Base-by-base conservation (phyloP, 2,329 filamentous ascomycete genomes). In the Ilyonectria mors-panacis region DNA sequence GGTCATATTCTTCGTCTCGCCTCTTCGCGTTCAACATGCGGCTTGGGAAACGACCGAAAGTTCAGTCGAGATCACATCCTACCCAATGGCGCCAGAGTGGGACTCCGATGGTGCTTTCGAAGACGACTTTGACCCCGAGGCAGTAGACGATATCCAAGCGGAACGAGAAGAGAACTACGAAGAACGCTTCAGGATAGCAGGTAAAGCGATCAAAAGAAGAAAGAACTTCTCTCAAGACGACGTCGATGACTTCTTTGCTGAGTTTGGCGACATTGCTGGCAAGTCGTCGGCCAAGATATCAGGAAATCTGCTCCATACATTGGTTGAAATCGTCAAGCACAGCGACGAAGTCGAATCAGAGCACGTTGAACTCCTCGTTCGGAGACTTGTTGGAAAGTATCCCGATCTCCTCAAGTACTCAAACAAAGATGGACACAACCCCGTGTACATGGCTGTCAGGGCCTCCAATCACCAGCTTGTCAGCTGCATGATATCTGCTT, bases 391-490 rank as follows among this genome's bases (percentile, higher is more conserved):
- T 6, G 19, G 23, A 2, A 21, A 53, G 10, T 61, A 33, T 44
- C 47, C 58, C 6, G 35, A 61, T 26, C 37, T 53, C 3, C 23
- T 61, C 3, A 33, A 13, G 26, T 37, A 21, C 15, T n/a, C 10
- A n/a, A 53, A 61, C 21, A 28, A 61, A 15, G 35, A 61, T 21
- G 47, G 58, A 1, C 58, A 61, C n/a, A 61, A 48, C 10, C 58
- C 37, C n/a, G 19, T 61, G 2, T 54, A 30, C 23, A 33, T 44
- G 21, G 58, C 58, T 6, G 51, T 61, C 6, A 19, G 19, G 33
- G 19, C 37, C 10, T 28, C 37, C 17, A 51, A 44, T 21, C 33
- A 33, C n/a, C 33, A 44, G 9, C n/a, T 61, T 2, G 35, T 61
- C 6, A 23, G 26, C n/a, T 61, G 21, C 23, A 61, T 61, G 35